A percentile compares a stretch with the other conserved stretches of the same genome.
These are phyloP conservation scores for Colletotrichum caudatum DNA, from an alignment of 2,329 filamentous ascomycete species.

Conservation along the genomic window DNA sequence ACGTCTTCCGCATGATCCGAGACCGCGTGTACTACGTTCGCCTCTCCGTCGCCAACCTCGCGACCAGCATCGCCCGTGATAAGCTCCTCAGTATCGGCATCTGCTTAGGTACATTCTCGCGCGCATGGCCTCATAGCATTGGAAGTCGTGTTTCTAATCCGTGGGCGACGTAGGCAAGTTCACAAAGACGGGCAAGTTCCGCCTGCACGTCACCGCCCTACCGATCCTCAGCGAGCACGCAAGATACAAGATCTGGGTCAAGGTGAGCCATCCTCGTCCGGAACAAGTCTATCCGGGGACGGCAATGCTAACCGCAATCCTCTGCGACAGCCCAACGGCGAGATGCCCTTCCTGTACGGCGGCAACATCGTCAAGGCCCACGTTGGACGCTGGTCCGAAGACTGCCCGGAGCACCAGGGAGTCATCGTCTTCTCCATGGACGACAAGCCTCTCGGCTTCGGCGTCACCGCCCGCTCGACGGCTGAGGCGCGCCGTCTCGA, in stretches of 20 bases:
- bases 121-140: not conserved
- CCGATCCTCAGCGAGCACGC: slow-evolving; percentile 91
- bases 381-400: slow-evolving; percentile 86
- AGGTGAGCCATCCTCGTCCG: slow-evolving; percentile 50
- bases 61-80: slow-evolving; percentile 84
- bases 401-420: slow-evolving; percentile 93
- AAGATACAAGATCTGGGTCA: slow-evolving; percentile 97
- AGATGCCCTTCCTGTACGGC: slow-evolving; percentile 97
- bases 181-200: slow-evolving; percentile 96
- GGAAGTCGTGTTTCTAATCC: slow-evolving; percentile 11
- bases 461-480: slow-evolving; percentile 88
- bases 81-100: slow-evolving; percentile 89
- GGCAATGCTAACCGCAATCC: not conserved
- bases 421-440: slow-evolving; percentile 92
- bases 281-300: too few relatives aligned
- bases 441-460: slow-evolving; percentile 93
- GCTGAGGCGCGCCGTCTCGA: slow-evolving; percentile 86
- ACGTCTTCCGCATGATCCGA: slow-evolving; percentile 79
- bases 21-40: slow-evolving; percentile 92
- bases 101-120: slow-evolving; percentile 70
- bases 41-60: slow-evolving; percentile 89
- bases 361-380: slow-evolving; percentile 81
- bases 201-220: slow-evolving; percentile 90
- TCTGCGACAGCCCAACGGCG: slow-evolving; percentile 76
- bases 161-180: slow-evolving; percentile 76